phyloP scores from a whole-genome alignment of 2,329 filamentous ascomycete species.

The Coleophoma eucalyptorum region DNA sequence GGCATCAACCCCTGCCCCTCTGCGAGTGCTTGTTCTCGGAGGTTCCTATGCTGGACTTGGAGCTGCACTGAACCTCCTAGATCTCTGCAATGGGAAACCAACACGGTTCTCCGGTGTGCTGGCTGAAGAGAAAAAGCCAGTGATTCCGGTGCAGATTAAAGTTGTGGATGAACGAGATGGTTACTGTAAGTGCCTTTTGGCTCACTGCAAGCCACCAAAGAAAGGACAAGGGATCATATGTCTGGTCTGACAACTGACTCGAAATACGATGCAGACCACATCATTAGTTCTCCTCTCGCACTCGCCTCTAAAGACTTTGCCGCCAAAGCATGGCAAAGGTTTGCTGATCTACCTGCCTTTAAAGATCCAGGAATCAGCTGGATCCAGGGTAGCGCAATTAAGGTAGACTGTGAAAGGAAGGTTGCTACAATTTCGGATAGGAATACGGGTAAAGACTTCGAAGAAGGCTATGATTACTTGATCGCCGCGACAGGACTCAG shows the following conservation, averaged over 20 bases:
- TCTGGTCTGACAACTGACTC: too few relatives aligned
- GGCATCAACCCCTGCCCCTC: background rate
- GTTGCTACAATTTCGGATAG: conserved; percentile 51
- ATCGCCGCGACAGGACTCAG: conserved; percentile 67
- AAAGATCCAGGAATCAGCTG: conserved; percentile 57
- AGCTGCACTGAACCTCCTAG: conserved; percentile 62
- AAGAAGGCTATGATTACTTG: conserved; percentile 66
- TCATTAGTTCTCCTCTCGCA: conserved; percentile 72
- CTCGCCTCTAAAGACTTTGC: conserved; percentile 61
- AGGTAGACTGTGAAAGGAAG: conserved; percentile 56
- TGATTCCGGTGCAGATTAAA: conserved; percentile 62
- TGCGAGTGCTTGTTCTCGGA: conserved; percentile 61
- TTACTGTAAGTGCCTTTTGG: conserved; percentile 56
- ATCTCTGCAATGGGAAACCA: conserved; percentile 53
- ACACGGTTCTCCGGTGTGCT: conserved; percentile 24
- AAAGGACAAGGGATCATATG: background rate
- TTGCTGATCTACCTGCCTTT: conserved; percentile 63
- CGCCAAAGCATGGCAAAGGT: conserved; percentile 67
- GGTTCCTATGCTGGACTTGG: conserved; percentile 71
- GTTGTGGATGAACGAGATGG: conserved; percentile 78
- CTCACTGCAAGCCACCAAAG: background rate
- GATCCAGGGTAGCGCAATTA: conserved; percentile 60
- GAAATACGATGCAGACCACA: conserved; percentile 51
- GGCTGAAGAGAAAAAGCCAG: conserved; percentile 27
- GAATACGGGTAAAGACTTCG: conserved; percentile 34